Evolutionary conservation across 2,329 filamentous ascomycete genomes (phyloP).

Genomic region (Fusarium siculi): DNA sequence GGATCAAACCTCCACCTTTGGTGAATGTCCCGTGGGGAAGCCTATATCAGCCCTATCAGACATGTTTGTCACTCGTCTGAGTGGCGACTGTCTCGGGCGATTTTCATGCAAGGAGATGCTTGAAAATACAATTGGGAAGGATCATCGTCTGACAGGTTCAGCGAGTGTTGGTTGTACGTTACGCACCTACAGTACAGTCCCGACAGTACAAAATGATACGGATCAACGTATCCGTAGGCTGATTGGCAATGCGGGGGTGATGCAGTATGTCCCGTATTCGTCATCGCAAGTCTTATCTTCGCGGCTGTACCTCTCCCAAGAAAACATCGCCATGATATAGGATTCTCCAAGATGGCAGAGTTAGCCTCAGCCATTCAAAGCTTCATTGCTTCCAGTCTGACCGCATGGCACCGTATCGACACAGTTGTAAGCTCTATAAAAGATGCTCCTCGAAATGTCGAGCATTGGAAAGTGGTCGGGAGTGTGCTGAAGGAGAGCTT

Average conservation of each 20-base stretch:
- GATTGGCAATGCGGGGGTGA: conserved; percentile 3
- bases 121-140: background rate
- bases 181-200: background rate
- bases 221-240: conserved; percentile 4
- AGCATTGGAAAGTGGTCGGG: conserved; percentile 11
- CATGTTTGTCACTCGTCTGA: background rate
- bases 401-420: conserved; percentile 7
- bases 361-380: conserved; percentile 10
- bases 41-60: conserved; percentile 1
- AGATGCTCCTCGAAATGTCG: background rate
- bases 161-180: background rate
- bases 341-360: conserved; percentile 21
- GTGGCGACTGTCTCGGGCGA: background rate
- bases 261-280: background rate
- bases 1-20: background rate
- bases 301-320: background rate
- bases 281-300: background rate
- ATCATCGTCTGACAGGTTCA: background rate
- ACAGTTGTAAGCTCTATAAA: background rate
- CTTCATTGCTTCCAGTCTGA: conserved; percentile 1
- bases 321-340: conserved; percentile 6
- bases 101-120: background rate
- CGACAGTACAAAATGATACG: background rate
- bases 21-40: conserved; percentile 7
- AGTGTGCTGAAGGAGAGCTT: background rate